Evolutionary conservation across 2,329 filamentous ascomycete species (phyloP), one percentile per base, ranked within the genome.

Genomic region (Diaporthe sp.): DNA sequence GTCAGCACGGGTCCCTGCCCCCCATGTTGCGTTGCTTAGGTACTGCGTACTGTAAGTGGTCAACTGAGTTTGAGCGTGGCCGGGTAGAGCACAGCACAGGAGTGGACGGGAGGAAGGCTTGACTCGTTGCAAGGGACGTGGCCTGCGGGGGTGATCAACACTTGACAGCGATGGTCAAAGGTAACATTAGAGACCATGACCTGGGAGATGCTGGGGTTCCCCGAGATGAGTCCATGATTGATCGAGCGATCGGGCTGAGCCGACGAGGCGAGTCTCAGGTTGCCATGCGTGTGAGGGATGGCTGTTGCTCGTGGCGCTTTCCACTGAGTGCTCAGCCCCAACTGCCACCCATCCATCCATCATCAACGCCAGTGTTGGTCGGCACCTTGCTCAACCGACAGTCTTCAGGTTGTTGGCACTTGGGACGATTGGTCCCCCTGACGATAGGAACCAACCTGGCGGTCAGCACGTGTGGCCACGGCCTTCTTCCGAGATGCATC

Each of bases 241-340:
- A 70, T 70, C 34, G 65, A 42, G 65, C 65, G 65, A 70, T 55
- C 65, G 65, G 65, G 65, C 65, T 70, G 65, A 42, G 49, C 65
- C 65, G 65, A 55, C 49, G 49, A 70, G 49, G 49, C 65, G 34
- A 70, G 65, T 70, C 65, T 53, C 65, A 53, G 46, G 65, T 39
- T 53, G 65, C 22, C 31, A 2, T 28, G 49, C 8, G 31, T 42
- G 34, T 49, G 28, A 39, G 2, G 37, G 58, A 12, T 39, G 58
- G 31, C 10, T 37, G 62, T 34, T 49, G 42, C 4, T 22, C 25
- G 28, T 49, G 34, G 42, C 61, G 28, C 44, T 51, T n/a, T 46
- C n/a, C 3, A 13, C 4, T 49, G 61, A 13, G 4, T 49, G 61
- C 42, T n/a, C 60, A 65, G 60, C 60, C 60, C 25, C 60, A 31